Percentiles rank a stretch among this genome's conserved stretches.
Evolutionary conservation across 345 rosid species (phyloP).

Genomic region (Passiflora organensis): DNA sequence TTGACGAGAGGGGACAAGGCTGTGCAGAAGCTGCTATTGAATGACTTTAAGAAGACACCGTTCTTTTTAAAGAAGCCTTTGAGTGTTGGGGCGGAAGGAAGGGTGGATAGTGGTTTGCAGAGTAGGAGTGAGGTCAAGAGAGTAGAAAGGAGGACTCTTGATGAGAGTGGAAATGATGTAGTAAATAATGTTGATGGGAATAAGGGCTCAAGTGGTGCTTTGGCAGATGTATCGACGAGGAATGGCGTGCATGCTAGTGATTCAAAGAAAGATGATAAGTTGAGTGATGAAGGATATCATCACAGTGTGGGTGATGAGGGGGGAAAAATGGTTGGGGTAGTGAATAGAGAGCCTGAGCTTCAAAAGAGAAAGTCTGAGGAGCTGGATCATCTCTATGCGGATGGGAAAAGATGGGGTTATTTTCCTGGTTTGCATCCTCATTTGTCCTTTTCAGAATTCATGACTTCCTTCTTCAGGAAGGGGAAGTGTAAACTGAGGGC

Average conservation of each 20-base stretch:
- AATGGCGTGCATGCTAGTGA: neutral
- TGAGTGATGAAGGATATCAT: conserved; percentile 4
- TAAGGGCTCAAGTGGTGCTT: neutral
- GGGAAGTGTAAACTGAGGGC: conserved; percentile 57
- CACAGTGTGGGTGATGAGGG: conserved; percentile 10
- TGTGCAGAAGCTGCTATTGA: conserved; percentile 63
- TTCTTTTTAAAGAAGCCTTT: conserved; percentile 59
- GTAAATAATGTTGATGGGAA: neutral
- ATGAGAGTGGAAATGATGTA: neutral
- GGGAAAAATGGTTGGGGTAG: conserved; percentile 13
- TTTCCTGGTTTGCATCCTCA: conserved; percentile 68
- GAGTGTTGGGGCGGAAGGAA: conserved; percentile 31
- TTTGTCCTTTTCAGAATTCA: conserved; percentile 61
- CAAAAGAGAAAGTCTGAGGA: conserved; percentile 34
- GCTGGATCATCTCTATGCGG: conserved; percentile 58
- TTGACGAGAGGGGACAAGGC: conserved; percentile 70
- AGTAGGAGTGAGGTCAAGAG: conserved; percentile 13
- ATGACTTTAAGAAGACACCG: conserved; percentile 56
- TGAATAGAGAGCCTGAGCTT: conserved; percentile 18
- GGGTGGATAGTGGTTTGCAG: conserved; percentile 12
- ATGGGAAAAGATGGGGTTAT: conserved; percentile 94
- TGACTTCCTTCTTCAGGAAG: conserved; percentile 57
- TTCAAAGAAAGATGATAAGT: neutral
- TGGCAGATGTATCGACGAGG: neutral
- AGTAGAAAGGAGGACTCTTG: conserved; percentile 21